Conservation (phyloP, 2,329 filamentous ascomycete species). For the Verticillium isaacii region DNA sequence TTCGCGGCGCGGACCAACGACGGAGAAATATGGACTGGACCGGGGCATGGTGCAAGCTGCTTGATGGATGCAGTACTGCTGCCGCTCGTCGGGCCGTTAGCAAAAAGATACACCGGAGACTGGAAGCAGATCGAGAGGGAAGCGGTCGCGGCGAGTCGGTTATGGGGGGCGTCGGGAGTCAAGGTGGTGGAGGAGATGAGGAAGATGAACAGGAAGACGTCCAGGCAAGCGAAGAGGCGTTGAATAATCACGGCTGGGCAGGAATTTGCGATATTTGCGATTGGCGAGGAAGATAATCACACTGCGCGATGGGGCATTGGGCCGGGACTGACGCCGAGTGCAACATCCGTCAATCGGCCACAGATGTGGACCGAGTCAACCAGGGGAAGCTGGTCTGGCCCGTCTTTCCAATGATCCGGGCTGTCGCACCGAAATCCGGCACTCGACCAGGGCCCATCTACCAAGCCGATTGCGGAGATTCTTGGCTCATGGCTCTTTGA, state of each 20-base stretch:
- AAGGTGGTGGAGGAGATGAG: background rate
- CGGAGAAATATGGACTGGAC: background rate
- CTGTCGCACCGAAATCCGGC: background rate
- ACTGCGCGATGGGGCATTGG: background rate
- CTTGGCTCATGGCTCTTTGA: background rate
- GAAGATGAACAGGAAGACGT: background rate
- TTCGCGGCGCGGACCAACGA: background rate
- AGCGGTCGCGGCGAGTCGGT: background rate
- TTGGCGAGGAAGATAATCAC: background rate
- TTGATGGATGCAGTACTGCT: background rate
- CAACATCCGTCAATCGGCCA: background rate
- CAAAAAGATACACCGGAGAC: background rate
- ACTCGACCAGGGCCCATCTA: background rate
- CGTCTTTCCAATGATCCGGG: background rate
- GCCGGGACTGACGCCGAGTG: background rate
- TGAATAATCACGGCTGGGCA: too few relatives aligned
- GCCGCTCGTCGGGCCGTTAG: slow-evolving; percentile 3
- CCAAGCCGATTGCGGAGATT: background rate
- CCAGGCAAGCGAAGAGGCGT: background rate
- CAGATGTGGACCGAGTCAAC: background rate
- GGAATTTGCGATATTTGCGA: background rate
- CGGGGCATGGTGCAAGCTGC: background rate
- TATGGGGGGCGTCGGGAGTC: background rate
- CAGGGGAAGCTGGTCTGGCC: background rate
- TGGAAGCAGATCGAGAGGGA: slow-evolving; percentile 1